A percentile compares a stretch with the other conserved stretches of the same genome.
These are phyloP conservation scores for Camellia japonica DNA, from an alignment of 148 eudicot genomes.

Conservation along the genomic window DNA sequence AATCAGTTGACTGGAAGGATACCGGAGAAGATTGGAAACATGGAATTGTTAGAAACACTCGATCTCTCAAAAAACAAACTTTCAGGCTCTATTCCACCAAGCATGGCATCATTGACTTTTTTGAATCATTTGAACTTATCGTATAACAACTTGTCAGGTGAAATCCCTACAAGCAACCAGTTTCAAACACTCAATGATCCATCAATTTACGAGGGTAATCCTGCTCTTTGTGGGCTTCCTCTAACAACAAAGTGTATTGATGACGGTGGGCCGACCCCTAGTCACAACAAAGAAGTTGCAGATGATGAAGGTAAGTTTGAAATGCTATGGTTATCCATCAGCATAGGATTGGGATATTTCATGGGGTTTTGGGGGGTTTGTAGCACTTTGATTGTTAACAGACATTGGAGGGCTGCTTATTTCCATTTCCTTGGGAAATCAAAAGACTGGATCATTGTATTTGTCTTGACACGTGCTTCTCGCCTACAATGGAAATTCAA, in stretches of 20 bases:
- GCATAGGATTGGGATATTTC: conserved; percentile 11
- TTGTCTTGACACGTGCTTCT: neutral
- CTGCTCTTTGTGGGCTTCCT: conserved; percentile 21
- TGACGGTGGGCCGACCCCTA: neutral
- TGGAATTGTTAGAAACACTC: conserved; percentile 27
- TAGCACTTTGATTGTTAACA: conserved; percentile 1
- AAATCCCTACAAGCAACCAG: conserved; percentile 24
- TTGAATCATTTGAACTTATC: conserved; percentile 27
- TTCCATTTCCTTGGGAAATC: neutral
- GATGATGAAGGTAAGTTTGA: conserved; percentile 4
- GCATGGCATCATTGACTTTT: conserved; percentile 9
- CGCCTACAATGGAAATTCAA: too few species aligned
- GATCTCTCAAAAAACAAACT: conserved; percentile 34
- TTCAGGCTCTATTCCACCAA: conserved; percentile 18
- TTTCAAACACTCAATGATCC: conserved; percentile 18
- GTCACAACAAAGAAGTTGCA: neutral
- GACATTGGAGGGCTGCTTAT: neutral
- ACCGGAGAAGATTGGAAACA: conserved; percentile 23
- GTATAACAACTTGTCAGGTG: conserved; percentile 22
- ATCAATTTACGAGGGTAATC: conserved; percentile 18
- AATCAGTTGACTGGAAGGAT: conserved; percentile 39
- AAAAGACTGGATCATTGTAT: neutral
- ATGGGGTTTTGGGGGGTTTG: conserved; percentile 20
- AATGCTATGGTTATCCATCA: conserved; percentile 12
- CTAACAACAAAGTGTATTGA: neutral